Conservation (phyloP, 1,284 basidiomycete species). For the Ceratobasidium theobromae region DNA sequence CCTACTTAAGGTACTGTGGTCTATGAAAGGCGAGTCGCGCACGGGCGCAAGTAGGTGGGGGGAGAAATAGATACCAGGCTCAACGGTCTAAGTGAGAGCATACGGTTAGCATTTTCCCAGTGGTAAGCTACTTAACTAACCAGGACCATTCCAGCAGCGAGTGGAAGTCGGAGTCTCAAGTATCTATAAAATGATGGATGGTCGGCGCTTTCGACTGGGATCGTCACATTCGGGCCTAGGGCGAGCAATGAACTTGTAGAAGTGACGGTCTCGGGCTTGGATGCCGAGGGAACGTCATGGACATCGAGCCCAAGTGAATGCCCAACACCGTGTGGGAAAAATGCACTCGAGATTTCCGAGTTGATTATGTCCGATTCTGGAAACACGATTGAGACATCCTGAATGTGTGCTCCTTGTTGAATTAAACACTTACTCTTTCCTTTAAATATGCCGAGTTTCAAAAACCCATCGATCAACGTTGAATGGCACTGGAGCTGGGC, state of each 20-base stretch:
- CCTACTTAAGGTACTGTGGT: conserved; percentile 66
- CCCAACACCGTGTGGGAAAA: conserved; percentile 90
- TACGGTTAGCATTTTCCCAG: conserved; percentile 30
- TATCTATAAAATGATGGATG: conserved; percentile 72
- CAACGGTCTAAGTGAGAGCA: conserved; percentile 62
- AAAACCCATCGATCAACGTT: conserved; percentile 74
- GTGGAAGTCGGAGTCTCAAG: conserved; percentile 69
- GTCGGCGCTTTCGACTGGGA: conserved; percentile 42
- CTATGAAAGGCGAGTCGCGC: conserved; percentile 66
- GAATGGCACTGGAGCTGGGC: conserved; percentile 81
- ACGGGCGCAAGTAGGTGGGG: conserved; percentile 72
- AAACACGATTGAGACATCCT: not conserved
- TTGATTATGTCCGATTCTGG: conserved; percentile 68
- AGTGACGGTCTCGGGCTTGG: conserved; percentile 52
- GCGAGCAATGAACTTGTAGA: not conserved
- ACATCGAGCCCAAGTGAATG: conserved; percentile 89
- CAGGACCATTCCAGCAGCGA: conserved; percentile 80
- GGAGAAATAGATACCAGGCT: conserved; percentile 87
- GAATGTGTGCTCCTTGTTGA: not conserved
- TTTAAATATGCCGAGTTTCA: conserved; percentile 83
- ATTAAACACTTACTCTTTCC: conserved; percentile 26
- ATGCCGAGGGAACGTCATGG: conserved; percentile 77
- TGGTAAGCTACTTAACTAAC: conserved; percentile 49
- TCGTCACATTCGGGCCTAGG: conserved; percentile 33
- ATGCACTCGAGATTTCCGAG: conserved; percentile 75